phyloP scores from a whole-genome alignment of 228 moss, liverwort and hornwort species.

The Sphagnum magellanicum region DNA sequence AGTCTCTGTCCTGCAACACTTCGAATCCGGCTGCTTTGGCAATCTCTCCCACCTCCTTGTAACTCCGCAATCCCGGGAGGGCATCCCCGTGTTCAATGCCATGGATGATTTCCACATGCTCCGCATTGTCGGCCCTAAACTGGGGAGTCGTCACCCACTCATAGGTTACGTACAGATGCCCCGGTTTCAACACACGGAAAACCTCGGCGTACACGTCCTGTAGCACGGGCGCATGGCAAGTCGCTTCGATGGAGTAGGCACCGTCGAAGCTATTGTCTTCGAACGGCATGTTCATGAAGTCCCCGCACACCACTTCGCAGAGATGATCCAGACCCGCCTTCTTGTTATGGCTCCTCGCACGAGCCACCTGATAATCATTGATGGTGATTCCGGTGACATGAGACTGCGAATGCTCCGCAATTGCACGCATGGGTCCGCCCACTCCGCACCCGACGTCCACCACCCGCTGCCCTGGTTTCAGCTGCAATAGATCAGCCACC shows the following conservation, averaged over 20 bases:
- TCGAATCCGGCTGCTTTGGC: constrained; percentile 83
- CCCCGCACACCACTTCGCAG: constrained; percentile 88
- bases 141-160: constrained; percentile 95
- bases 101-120: constrained; percentile 83
- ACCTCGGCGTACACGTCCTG: constrained; percentile 88
- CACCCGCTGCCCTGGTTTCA: constrained; percentile 59
- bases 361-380: constrained; percentile 88
- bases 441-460: constrained; percentile 93
- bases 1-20: constrained; percentile 73
- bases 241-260: constrained; percentile 87
- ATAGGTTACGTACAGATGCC: constrained; percentile 82
- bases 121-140: constrained; percentile 46
- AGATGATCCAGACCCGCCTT: constrained; percentile 74
- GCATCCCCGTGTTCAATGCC: constrained; percentile 96
- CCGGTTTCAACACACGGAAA: constrained; percentile 79
- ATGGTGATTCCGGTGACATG: constrained; percentile 87
- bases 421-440: constrained; percentile 97
- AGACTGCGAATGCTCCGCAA: constrained; percentile 71
- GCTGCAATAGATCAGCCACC: constrained; percentile 81
- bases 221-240: constrained; percentile 86
- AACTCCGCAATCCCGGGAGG: constrained; percentile 75
- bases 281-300: constrained; percentile 92
- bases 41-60: constrained; percentile 69
- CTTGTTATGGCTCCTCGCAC: constrained; percentile 83
- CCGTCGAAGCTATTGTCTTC: constrained; percentile 72